These are phyloP conservation scores for Austroboletus novae-zelandiae DNA, from an alignment of 1,284 basidiomycete genomes.

Conservation along the genomic window DNA sequence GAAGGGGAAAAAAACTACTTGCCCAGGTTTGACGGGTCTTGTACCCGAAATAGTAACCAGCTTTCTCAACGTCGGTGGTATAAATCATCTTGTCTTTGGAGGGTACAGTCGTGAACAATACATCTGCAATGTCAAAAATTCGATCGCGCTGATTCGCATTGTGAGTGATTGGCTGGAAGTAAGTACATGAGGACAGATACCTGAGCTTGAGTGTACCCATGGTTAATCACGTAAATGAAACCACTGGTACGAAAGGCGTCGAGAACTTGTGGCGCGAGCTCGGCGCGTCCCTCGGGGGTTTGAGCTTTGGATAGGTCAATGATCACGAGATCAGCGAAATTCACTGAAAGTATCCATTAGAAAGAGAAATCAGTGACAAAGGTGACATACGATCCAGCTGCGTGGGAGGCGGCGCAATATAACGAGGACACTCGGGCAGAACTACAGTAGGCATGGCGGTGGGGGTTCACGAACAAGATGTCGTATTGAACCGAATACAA, in stretches of 20 bases:
- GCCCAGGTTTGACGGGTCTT: constrained; percentile 33
- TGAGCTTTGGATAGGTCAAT: constrained; percentile 57
- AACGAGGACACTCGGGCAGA: not conserved
- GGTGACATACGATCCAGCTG: constrained; percentile 15
- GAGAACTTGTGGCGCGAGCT: constrained; percentile 50
- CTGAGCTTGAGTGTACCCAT: constrained; percentile 50
- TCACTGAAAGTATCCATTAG: constrained; percentile 40
- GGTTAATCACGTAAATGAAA: constrained; percentile 63
- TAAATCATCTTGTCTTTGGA: constrained; percentile 57
- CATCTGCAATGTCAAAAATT: constrained; percentile 62
- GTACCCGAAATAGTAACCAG: constrained; percentile 56
- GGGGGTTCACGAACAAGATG: not conserved
- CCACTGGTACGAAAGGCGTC: constrained; percentile 58
- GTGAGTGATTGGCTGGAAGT: constrained; percentile 1
- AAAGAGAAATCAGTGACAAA: not conserved
- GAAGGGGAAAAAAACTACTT: constrained; percentile 3
- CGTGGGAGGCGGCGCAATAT: constrained; percentile 14
- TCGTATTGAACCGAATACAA: not conserved
- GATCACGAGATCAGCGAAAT: constrained; percentile 63
- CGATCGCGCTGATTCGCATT: constrained; percentile 39
- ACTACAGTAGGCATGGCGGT: constrained; percentile 1
- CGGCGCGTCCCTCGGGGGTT: constrained; percentile 47
- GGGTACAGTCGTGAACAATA: constrained; percentile 52
- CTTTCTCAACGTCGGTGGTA: constrained; percentile 41
- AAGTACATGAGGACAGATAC: constrained; percentile 28